A percentile compares a stretch with the other conserved stretches of the same genome.
phyloP scores from a whole-genome alignment of 192 early-diverging fungal genomes.

The Mortierella hygrophila region DNA sequence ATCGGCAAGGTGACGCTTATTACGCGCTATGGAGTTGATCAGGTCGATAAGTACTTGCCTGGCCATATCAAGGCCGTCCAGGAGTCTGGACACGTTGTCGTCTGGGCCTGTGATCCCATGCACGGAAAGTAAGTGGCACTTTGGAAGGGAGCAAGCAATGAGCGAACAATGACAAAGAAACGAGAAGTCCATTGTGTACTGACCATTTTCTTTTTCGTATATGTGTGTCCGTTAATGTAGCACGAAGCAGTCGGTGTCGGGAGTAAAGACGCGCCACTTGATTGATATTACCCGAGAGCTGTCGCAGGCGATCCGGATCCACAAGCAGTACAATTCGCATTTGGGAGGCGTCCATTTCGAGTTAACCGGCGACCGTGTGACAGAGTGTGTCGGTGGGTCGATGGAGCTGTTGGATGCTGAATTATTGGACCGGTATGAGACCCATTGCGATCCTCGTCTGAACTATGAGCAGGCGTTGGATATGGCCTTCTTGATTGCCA shows the following conservation, averaged over 20 bases:
- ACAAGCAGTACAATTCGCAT: conserved; percentile 74
- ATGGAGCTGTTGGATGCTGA: conserved; percentile 89
- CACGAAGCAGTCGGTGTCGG: conserved; percentile 81
- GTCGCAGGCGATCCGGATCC: conserved; percentile 82
- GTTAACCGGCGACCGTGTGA: conserved; percentile 94
- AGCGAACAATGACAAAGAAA: no score
- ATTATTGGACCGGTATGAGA: conserved; percentile 92
- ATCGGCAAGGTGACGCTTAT: conserved; percentile 94
- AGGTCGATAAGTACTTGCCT: conserved; percentile 84
- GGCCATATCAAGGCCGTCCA: conserved; percentile 90
- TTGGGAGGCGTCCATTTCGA: conserved; percentile 95
- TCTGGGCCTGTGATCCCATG: conserved; percentile 98
- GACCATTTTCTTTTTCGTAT: neutral
- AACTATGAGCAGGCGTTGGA: conserved; percentile 98
- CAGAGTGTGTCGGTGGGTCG: conserved; percentile 94
- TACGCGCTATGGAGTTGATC: conserved; percentile 89
- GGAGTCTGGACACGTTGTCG: conserved; percentile 83
- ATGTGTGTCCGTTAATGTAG: conserved; percentile 13
- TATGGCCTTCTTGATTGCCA: conserved; percentile 94
- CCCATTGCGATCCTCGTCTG: conserved; percentile 93
- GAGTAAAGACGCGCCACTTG: conserved; percentile 92
- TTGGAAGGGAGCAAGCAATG: neutral
- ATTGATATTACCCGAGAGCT: conserved; percentile 91
- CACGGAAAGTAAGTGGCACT: conserved; percentile 83
- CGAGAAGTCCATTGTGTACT: neutral